Percentiles rank a stretch among this genome's conserved stretches.
Conservation (phyloP, 352 stramenopile species). For the Pythium monospermum region DNA sequence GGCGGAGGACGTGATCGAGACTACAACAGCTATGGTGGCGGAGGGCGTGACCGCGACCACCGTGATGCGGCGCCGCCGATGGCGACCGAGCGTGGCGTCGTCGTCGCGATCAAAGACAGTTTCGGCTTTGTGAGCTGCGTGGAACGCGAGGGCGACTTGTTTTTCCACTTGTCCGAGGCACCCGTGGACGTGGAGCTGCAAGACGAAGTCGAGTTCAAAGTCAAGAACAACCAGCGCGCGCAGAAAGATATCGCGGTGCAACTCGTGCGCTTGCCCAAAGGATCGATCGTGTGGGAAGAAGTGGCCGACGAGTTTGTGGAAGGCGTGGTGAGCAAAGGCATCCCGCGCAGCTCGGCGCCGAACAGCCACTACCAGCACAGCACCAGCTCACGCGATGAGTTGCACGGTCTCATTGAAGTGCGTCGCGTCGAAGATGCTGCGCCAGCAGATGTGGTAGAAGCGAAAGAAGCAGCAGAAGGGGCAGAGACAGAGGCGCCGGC, state of each 20-base stretch:
- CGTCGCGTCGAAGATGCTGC: not conserved
- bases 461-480: conserved; percentile 2
- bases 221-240: conserved; percentile 69
- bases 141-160: conserved; percentile 65
- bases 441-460: no score
- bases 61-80: conserved; percentile 6
- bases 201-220: conserved; percentile 72
- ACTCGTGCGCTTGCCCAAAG: conserved; percentile 57
- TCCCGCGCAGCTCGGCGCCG: conserved; percentile 40
- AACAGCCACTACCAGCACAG: conserved; percentile 22
- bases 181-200: conserved; percentile 60
- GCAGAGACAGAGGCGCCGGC: conserved; percentile 13
- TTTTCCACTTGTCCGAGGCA: conserved; percentile 80
- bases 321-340: conserved; percentile 61
- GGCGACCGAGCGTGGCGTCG: conserved; percentile 20
- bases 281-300: conserved; percentile 69
- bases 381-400: conserved; percentile 29
- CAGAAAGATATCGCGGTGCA: conserved; percentile 70
- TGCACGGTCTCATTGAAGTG: conserved; percentile 43
- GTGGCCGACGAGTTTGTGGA: conserved; percentile 50
- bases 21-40: not conserved
- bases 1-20: conserved; percentile 19
- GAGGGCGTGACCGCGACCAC: conserved; percentile 3
- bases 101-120: conserved; percentile 24
- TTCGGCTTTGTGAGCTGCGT: conserved; percentile 43